These are phyloP conservation scores for Podaxis sp. DNA, from an alignment of 768 basidiomycete genomes.

Conservation along the genomic window DNA sequence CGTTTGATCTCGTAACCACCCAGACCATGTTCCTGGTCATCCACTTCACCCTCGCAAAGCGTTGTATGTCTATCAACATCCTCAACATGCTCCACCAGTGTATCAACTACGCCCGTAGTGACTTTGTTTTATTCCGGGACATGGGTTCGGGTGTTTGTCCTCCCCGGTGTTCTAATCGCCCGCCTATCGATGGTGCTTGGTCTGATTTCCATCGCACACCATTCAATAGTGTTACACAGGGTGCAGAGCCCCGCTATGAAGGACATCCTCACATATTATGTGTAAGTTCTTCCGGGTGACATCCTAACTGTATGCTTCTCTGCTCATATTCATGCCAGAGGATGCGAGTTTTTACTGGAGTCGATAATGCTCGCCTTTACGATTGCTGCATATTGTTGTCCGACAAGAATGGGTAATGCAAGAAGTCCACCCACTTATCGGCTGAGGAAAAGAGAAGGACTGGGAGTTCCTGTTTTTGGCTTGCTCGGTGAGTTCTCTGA, in stretches of 20 bases:
- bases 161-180: background rate
- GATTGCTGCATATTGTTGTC: background rate
- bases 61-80: background rate
- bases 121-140: background rate
- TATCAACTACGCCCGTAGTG: background rate
- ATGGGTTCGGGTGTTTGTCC: background rate
- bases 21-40: conserved; percentile 1
- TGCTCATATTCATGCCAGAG: background rate
- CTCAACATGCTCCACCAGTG: background rate
- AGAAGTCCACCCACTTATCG: conserved; percentile 7
- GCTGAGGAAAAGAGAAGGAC: background rate
- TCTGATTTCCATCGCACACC: background rate
- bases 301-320: no score
- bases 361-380: background rate
- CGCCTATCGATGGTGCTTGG: background rate
- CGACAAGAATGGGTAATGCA: background rate
- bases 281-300: background rate
- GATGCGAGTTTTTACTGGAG: background rate
- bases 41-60: background rate
- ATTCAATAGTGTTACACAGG: background rate
- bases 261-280: background rate
- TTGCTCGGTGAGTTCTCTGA: background rate
- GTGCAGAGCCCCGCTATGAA: background rate
- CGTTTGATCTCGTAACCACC: background rate
- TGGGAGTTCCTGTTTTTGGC: background rate